These are phyloP conservation scores for Botrytis pseudocinerea DNA, from an alignment of 2,329 filamentous ascomycete species.

Conservation along the genomic window DNA sequence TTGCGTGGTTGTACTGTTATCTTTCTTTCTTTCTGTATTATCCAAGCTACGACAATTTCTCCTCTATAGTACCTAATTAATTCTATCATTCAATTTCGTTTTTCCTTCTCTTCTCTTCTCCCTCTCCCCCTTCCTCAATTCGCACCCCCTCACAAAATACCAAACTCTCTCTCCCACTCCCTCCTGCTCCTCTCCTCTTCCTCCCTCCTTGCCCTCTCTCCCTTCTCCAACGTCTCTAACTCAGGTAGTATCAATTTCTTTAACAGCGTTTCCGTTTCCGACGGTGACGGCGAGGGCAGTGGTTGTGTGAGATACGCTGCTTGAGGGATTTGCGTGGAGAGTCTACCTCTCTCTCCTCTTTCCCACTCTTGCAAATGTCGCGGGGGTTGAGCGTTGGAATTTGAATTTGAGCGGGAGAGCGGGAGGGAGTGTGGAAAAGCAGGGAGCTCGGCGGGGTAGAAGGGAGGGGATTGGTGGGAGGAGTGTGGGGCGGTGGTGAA, in stretches of 20 bases:
- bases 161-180: conserved; percentile 23
- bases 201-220: conserved; percentile 5
- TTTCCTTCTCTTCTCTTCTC: neutral
- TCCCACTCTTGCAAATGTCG: neutral
- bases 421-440: neutral
- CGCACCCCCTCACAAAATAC: conserved; percentile 3
- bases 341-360: neutral
- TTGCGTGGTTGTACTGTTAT: neutral
- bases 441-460: neutral
- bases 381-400: neutral
- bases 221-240: conserved; percentile 18
- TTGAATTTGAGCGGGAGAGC: conserved; percentile 7
- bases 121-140: neutral
- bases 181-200: conserved; percentile 20
- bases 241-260: conserved; percentile 20
- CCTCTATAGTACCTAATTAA: neutral
- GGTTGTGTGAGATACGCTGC: conserved; percentile 3
- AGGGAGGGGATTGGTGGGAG: neutral
- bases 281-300: neutral
- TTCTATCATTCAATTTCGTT: neutral
- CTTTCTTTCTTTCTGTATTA: neutral
- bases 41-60: neutral
- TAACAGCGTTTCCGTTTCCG: conserved; percentile 20
- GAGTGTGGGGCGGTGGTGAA: conserved; percentile 18
- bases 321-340: conserved; percentile 4